Percentiles rank a stretch among this genome's conserved stretches.
These are phyloP conservation scores for Diaporthe aspalathi DNA, from an alignment of 2,329 filamentous ascomycete genomes.

Conservation along the genomic window DNA sequence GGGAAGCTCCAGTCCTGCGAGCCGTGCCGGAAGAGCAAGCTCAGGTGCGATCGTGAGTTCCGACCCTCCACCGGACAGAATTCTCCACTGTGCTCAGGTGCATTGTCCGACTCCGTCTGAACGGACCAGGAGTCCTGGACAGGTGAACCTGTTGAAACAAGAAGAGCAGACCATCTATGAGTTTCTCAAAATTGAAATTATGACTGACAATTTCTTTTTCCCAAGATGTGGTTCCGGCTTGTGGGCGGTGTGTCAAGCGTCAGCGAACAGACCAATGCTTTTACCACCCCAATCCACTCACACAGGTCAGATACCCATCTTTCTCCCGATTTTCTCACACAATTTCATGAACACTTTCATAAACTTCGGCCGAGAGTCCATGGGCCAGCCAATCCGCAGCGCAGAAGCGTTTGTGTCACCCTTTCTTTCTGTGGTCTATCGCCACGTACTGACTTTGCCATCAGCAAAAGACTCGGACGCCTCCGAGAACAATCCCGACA, in stretches of 20 bases:
- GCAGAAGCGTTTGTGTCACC: constrained; percentile 5
- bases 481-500: constrained; percentile 35
- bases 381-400: not conserved
- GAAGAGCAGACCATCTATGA: not conserved
- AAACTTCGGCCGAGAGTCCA: not conserved
- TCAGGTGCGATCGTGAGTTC: constrained; percentile 47
- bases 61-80: constrained; percentile 1
- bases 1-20: constrained; percentile 51
- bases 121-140: not conserved
- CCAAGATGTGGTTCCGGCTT: constrained; percentile 47
- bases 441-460: constrained; percentile 4
- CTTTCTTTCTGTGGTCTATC: not conserved
- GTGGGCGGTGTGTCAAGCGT: constrained; percentile 48
- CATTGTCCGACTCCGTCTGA: not conserved
- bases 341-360: not conserved
- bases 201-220: not conserved
- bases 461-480: constrained; percentile 23
- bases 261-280: constrained; percentile 47
- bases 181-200: not conserved
- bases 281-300: constrained; percentile 50
- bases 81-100: not conserved
- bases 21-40: constrained; percentile 50
- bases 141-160: not conserved
- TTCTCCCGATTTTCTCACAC: too few species aligned
- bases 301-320: constrained; percentile 39